Percentiles rank a stretch among this genome's conserved stretches.
Conservation (phyloP, 225 moss, liverwort and hornwort genomes). For the Neckera pumila region DNA sequence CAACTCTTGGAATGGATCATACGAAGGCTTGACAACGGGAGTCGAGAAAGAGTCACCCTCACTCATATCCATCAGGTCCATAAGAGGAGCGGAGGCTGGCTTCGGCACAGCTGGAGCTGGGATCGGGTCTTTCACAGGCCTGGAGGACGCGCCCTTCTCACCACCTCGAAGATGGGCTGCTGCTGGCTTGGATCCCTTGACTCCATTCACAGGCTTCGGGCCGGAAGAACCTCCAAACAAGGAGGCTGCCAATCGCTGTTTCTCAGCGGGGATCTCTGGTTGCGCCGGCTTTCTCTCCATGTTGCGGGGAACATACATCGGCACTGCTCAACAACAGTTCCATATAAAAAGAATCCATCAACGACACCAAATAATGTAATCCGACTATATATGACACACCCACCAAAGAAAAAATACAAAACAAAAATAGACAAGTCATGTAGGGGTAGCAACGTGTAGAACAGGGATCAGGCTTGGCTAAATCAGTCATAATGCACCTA, state of each 20-base stretch:
- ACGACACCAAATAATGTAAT: neutral
- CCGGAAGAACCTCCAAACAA: slow-evolving; percentile 51
- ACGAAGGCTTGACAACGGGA: slow-evolving; percentile 12
- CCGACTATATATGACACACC: neutral
- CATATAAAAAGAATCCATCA: neutral
- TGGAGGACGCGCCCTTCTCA: neutral
- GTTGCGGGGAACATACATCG: slow-evolving; percentile 6
- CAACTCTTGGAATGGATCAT: slow-evolving; percentile 74
- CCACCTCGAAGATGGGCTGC: slow-evolving; percentile 3
- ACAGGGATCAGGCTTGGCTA: too few species aligned
- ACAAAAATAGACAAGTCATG: neutral
- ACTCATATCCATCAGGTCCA: slow-evolving; percentile 80
- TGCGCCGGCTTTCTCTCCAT: slow-evolving; percentile 8
- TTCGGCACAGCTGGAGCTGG: neutral
- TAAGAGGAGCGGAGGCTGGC: slow-evolving; percentile 27
- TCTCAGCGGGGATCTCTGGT: slow-evolving; percentile 56
- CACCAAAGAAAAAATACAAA: neutral
- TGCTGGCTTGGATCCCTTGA: slow-evolving; percentile 16
- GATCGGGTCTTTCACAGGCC: slow-evolving; percentile 7
- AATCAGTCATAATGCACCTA: neutral
- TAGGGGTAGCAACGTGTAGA: neutral
- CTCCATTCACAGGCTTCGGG: slow-evolving; percentile 12
- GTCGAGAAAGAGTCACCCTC: slow-evolving; percentile 25
- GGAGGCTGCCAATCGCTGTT: slow-evolving; percentile 72
- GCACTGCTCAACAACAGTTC: neutral